Conservation (phyloP, 352 stramenopile genomes). For the Phytopythium ostracodes region DNA sequence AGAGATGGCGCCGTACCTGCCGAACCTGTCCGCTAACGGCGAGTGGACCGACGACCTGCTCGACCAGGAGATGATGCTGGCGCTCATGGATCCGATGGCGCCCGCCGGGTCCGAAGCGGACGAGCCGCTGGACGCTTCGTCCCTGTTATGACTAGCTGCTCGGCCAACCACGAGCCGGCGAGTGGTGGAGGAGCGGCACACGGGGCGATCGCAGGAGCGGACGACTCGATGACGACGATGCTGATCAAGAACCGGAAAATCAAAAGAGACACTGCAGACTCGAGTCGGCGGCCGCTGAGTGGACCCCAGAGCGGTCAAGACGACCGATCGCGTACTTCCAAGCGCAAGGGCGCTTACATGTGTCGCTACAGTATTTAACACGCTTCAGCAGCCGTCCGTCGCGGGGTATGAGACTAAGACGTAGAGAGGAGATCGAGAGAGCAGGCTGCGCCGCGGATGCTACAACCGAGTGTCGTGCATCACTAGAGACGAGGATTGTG, state of each 20-base stretch:
- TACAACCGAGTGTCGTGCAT: background rate
- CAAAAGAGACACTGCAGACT: background rate
- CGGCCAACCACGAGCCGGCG: background rate
- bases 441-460: too few relatives aligned
- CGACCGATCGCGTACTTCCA: background rate
- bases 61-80: background rate
- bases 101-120: background rate
- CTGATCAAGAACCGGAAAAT: background rate
- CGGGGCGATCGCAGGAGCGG: background rate
- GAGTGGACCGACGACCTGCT: background rate
- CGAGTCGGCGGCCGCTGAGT: background rate
- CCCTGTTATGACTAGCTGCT: conserved; percentile 4
- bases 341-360: background rate
- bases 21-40: background rate
- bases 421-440: background rate
- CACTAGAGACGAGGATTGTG: background rate
- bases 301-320: too few relatives aligned
- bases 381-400: background rate
- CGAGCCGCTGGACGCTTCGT: conserved; percentile 1
- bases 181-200: background rate
- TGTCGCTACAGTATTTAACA: background rate
- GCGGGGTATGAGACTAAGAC: background rate
- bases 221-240: background rate
- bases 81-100: background rate
- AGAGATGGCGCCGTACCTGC: conserved; percentile 4